These are phyloP conservation scores for Zalaria sp. DNA, from an alignment of 2,329 filamentous ascomycete species.

Conservation along the genomic window DNA sequence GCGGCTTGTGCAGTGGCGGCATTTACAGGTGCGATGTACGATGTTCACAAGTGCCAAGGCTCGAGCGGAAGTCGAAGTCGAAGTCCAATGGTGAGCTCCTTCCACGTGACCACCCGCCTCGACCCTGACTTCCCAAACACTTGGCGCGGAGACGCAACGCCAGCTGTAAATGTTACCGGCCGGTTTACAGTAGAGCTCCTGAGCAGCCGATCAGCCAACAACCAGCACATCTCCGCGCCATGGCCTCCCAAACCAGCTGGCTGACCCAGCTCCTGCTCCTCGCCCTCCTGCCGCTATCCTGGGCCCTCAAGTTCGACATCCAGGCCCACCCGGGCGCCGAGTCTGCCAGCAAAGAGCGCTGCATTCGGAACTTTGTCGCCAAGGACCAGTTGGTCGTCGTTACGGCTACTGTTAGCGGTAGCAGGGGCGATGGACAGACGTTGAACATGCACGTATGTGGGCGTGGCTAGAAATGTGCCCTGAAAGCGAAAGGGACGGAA, in stretches of 20 bases:
- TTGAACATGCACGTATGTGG: constrained; percentile 81
- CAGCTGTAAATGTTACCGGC: too few species aligned
- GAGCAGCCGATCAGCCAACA: too few species aligned
- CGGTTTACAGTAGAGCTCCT: too few species aligned
- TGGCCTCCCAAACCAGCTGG: constrained; percentile 9
- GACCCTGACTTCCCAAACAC: too few species aligned
- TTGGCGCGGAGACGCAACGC: too few species aligned
- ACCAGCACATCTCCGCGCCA: constrained; percentile 1
- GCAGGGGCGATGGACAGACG: constrained; percentile 77
- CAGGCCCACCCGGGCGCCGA: constrained; percentile 52
- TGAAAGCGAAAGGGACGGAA: neutral
- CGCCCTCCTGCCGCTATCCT: constrained; percentile 27
- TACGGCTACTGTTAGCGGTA: constrained; percentile 75
- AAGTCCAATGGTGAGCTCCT: too few species aligned
- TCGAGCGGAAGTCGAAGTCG: too few species aligned
- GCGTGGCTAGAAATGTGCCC: neutral
- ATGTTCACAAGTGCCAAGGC: too few species aligned
- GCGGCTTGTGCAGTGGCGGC: too few species aligned
- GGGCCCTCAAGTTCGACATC: constrained; percentile 88
- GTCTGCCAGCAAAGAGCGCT: constrained; percentile 58
- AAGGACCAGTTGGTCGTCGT: constrained; percentile 91
- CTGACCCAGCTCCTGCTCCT: constrained; percentile 16
- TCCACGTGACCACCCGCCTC: too few species aligned
- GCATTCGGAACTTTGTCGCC: constrained; percentile 89
- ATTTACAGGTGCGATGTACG: too few species aligned